phyloP scores from a whole-genome alignment of 2,329 filamentous ascomycete species.

The Aspergillus texensis region DNA sequence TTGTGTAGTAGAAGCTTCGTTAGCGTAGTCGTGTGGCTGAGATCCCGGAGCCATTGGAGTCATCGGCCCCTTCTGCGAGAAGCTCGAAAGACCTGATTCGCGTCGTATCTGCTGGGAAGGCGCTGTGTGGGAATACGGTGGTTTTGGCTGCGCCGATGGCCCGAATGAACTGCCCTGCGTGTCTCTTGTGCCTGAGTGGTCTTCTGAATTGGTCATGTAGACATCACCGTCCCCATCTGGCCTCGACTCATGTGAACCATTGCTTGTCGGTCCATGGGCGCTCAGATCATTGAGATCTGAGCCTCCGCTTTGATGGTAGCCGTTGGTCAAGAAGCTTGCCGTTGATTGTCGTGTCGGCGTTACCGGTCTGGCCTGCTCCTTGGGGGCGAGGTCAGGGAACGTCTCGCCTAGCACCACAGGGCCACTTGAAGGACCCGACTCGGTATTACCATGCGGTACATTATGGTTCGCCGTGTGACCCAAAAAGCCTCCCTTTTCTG shows the following conservation, averaged over 20 bases:
- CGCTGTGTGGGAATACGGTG: constrained; percentile 49
- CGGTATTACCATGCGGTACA: constrained; percentile 54
- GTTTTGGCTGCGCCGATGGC: constrained; percentile 53
- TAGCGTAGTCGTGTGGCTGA: constrained; percentile 66
- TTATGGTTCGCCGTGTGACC: constrained; percentile 54
- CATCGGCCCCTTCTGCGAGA: constrained; percentile 55
- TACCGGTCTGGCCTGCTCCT: constrained; percentile 53
- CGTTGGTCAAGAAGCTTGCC: constrained; percentile 57
- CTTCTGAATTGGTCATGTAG: constrained; percentile 61
- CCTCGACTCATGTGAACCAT: constrained; percentile 50
- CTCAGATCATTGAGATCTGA: constrained; percentile 41
- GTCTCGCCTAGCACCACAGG: constrained; percentile 66
- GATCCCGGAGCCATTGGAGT: constrained; percentile 62
- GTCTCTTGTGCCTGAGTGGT: constrained; percentile 45
- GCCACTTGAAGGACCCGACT: constrained; percentile 52
- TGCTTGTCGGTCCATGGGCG: constrained; percentile 54
- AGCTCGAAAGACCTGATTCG: constrained; percentile 49
- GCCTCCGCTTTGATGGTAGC: constrained; percentile 50
- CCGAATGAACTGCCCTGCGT: constrained; percentile 52
- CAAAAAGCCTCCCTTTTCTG: constrained; percentile 41
- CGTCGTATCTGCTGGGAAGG: constrained; percentile 49
- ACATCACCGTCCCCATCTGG: constrained; percentile 59
- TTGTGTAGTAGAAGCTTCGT: constrained; percentile 87
- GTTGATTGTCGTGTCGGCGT: constrained; percentile 59
- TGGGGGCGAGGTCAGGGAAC: constrained; percentile 57